phyloP scores from a whole-genome alignment of 768 basidiomycete genomes.

The Boletus bicolor region DNA sequence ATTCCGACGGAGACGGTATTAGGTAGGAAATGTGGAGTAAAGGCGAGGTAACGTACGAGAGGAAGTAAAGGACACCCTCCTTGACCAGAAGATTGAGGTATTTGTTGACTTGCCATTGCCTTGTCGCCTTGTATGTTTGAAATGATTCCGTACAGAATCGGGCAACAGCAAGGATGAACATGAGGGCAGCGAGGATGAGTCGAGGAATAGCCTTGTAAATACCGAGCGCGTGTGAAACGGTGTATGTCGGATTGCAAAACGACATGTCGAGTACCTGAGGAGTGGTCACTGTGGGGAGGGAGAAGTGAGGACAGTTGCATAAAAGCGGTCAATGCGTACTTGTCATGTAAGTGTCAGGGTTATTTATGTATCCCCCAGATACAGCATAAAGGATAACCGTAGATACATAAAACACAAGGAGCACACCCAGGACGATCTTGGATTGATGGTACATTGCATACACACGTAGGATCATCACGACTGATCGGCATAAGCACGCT shows the following conservation, averaged over 20 bases:
- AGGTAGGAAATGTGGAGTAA: too few relatives aligned
- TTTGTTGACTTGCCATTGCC: conserved; percentile 9
- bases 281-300: conserved; percentile 2
- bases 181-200: conserved; percentile 7
- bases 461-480: conserved; percentile 24
- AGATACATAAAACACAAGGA: conserved; percentile 12
- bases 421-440: conserved; percentile 10
- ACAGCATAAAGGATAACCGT: not conserved
- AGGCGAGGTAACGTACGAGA: conserved; percentile 11
- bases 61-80: conserved; percentile 19
- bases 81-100: conserved; percentile 13
- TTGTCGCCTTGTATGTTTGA: conserved; percentile 9
- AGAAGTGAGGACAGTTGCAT: not conserved
- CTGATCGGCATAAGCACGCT: not conserved
- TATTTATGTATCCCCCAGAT: not conserved
- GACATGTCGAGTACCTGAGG: conserved; percentile 14
- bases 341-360: conserved; percentile 5
- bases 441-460: conserved; percentile 24
- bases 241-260: conserved; percentile 6
- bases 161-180: conserved; percentile 7
- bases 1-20: too few relatives aligned
- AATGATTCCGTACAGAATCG: conserved; percentile 7
- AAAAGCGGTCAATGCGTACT: conserved; percentile 1
- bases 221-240: not conserved
- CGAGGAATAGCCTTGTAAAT: conserved; percentile 14